Conservation (phyloP, 2,329 filamentous ascomycete genomes). For the Phyllosticta capitalensis region DNA sequence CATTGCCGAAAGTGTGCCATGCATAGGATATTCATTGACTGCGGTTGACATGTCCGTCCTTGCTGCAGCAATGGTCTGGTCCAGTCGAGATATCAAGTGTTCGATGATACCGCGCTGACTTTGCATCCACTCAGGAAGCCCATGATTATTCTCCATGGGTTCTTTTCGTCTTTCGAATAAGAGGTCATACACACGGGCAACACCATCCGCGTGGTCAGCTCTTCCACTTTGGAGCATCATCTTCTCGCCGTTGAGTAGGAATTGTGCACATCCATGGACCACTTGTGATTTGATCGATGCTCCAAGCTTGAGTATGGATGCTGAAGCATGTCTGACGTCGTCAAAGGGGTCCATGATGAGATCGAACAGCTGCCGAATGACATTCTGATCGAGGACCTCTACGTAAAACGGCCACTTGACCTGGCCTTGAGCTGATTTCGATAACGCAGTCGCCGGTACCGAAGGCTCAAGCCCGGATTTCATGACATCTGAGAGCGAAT, state of each 20-base stretch:
- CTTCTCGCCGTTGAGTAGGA: slow-evolving; percentile 35
- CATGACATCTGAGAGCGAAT: slow-evolving; percentile 57
- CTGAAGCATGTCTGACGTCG: slow-evolving; percentile 60
- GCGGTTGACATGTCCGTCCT: slow-evolving; percentile 57
- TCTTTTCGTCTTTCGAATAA: slow-evolving; percentile 37
- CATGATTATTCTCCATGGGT: background rate
- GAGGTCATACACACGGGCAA: slow-evolving; percentile 66
- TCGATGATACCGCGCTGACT: slow-evolving; percentile 39
- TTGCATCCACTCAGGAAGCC: slow-evolving; percentile 1
- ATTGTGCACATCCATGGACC: slow-evolving; percentile 15
- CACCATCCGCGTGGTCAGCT: slow-evolving; percentile 86
- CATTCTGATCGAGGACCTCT: slow-evolving; percentile 30
- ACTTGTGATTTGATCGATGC: background rate
- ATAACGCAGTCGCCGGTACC: slow-evolving; percentile 28
- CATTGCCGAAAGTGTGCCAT: slow-evolving; percentile 33
- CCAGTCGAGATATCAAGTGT: slow-evolving; percentile 50
- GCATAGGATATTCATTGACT: slow-evolving; percentile 37
- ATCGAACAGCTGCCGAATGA: slow-evolving; percentile 61
- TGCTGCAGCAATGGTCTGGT: slow-evolving; percentile 54
- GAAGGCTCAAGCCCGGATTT: slow-evolving; percentile 55
- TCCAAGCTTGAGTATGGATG: slow-evolving; percentile 34
- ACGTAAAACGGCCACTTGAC: slow-evolving; percentile 42
- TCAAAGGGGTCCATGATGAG: slow-evolving; percentile 85
- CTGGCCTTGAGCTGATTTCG: slow-evolving; percentile 41
- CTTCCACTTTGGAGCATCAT: slow-evolving; percentile 63